Conservation (phyloP, 2,329 filamentous ascomycete species). For the Venturia oleaginea region DNA sequence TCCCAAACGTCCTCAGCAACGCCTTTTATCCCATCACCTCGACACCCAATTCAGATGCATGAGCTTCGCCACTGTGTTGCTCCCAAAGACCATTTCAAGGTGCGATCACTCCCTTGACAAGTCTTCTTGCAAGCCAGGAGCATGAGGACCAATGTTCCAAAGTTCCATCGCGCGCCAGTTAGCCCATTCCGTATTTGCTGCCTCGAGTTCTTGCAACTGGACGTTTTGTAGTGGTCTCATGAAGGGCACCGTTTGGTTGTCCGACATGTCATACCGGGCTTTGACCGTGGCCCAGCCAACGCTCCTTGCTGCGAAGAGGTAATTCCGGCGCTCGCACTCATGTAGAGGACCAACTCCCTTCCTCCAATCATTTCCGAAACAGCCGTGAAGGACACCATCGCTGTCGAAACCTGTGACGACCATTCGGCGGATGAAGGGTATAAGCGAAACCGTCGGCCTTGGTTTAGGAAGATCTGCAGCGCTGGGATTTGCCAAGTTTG, state of each 20-base stretch:
- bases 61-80: neutral
- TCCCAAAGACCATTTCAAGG: neutral
- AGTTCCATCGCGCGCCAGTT: conserved; percentile 96
- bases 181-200: conserved; percentile 79
- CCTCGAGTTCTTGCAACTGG: conserved; percentile 69
- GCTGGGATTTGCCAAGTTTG: neutral
- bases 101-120: neutral
- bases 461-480: conserved; percentile 24
- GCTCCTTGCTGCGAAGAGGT: conserved; percentile 89
- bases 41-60: neutral
- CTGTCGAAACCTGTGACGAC: conserved; percentile 88
- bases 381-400: conserved; percentile 78
- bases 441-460: conserved; percentile 51
- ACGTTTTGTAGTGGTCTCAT: conserved; percentile 71
- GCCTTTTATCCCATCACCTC: neutral
- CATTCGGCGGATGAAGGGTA: conserved; percentile 83
- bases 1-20: neutral
- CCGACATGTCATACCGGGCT: conserved; percentile 77
- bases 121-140: conserved; percentile 41
- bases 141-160: conserved; percentile 89
- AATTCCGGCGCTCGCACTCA: conserved; percentile 86
- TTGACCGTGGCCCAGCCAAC: conserved; percentile 85
- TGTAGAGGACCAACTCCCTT: conserved; percentile 72
- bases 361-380: conserved; percentile 92
- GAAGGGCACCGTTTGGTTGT: conserved; percentile 78